Conservation (phyloP, 1,284 basidiomycete genomes). For the Meripilus lineatus region DNA sequence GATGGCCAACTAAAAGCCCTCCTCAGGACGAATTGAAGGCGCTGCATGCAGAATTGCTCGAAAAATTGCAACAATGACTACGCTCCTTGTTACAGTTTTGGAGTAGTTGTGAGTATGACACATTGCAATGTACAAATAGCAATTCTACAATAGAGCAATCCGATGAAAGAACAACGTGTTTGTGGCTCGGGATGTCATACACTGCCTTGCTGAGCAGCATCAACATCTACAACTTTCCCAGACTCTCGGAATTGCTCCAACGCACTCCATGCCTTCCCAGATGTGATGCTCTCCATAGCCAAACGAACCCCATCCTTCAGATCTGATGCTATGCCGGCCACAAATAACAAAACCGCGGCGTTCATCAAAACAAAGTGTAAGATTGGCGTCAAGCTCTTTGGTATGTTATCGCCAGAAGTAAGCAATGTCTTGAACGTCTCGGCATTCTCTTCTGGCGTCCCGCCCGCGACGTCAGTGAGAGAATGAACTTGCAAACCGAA, state of each 20-base stretch:
- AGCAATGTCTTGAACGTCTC: conserved; percentile 57
- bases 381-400: conserved; percentile 53
- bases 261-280: conserved; percentile 74
- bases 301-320: conserved; percentile 70
- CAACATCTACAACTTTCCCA: conserved; percentile 17
- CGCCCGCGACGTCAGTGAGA: conserved; percentile 66
- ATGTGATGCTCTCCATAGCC: conserved; percentile 69
- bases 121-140: too few species aligned
- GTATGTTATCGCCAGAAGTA: conserved; percentile 45
- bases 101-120: too few species aligned
- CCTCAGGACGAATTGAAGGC: conserved; percentile 59
- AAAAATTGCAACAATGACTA: too few species aligned
- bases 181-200: too few species aligned
- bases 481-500: conserved; percentile 77
- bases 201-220: too few species aligned
- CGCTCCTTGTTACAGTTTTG: too few species aligned
- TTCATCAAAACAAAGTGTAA: conserved; percentile 85
- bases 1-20: conserved; percentile 60
- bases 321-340: conserved; percentile 68
- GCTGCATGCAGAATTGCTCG: conserved; percentile 48
- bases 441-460: conserved; percentile 73
- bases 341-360: conserved; percentile 76
- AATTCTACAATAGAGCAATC: too few species aligned
- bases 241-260: conserved; percentile 47
- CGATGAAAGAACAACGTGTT: too few species aligned